Percentiles rank a stretch among this genome's conserved stretches.
Evolutionary conservation across 2,329 filamentous ascomycete species (phyloP).

Genomic region (Calonectria fujianensis): DNA sequence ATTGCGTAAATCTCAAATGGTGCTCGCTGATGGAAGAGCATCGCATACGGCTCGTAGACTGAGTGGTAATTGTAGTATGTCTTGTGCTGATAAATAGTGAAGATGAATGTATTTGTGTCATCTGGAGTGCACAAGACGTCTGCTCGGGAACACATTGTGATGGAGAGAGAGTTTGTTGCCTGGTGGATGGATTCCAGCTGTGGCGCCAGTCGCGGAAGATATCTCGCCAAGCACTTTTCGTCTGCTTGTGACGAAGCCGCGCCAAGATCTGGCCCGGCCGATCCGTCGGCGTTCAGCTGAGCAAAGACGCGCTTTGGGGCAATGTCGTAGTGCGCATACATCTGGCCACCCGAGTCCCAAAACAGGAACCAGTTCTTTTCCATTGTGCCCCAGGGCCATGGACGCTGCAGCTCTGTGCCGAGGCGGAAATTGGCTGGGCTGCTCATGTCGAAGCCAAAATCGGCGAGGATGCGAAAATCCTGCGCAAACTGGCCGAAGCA

Average conservation of each 20-base stretch:
- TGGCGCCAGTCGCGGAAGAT: conserved; percentile 63
- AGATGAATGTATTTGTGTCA: conserved; percentile 71
- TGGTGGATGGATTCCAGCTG: conserved; percentile 72
- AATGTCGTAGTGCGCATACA: conserved; percentile 74
- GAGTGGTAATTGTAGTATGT: conserved; percentile 67
- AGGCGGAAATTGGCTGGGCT: conserved; percentile 60
- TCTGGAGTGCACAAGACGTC: conserved; percentile 66
- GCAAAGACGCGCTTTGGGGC: conserved; percentile 70
- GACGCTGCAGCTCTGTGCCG: conserved; percentile 72
- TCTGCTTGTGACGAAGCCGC: conserved; percentile 61
- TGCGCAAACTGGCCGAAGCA: conserved; percentile 76
- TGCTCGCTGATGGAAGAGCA: conserved; percentile 68
- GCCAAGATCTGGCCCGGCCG: conserved; percentile 68
- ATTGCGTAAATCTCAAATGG: conserved; percentile 72
- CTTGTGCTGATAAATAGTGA: conserved; percentile 75
- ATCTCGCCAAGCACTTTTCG: conserved; percentile 65
- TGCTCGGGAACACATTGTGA: conserved; percentile 71
- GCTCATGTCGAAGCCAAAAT: conserved; percentile 61
- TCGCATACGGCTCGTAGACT: conserved; percentile 73
- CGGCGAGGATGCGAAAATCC: conserved; percentile 70
- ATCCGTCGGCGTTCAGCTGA: conserved; percentile 65
- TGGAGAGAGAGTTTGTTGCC: conserved; percentile 74
- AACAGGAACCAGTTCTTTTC: conserved; percentile 80
- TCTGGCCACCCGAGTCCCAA: conserved; percentile 69
- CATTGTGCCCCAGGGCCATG: conserved; percentile 63